Percentiles rank a stretch among this genome's conserved stretches.
Conservation (phyloP, 208 protist species). For the Phytomonas francai region DNA sequence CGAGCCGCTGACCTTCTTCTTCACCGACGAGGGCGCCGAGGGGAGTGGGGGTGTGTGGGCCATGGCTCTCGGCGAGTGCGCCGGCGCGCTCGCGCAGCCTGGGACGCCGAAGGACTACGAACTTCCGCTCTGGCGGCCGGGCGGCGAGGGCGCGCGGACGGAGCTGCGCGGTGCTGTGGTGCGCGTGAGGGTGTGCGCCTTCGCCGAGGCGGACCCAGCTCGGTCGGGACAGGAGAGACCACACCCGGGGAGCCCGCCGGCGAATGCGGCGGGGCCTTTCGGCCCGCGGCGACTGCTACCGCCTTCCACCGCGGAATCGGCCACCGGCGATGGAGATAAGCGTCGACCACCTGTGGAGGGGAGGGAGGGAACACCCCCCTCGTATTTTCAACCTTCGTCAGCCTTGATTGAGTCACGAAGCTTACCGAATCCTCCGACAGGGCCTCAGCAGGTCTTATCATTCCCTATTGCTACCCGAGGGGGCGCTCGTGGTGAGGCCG, state of each 20-base stretch:
- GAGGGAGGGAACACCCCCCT: neutral
- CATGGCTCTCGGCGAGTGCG: constrained; percentile 67
- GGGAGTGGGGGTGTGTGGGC: constrained; percentile 46
- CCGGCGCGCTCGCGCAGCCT: constrained; percentile 32
- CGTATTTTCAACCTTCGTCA: neutral
- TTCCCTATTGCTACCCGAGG: neutral
- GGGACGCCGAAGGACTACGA: constrained; percentile 27
- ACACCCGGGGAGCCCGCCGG: no score
- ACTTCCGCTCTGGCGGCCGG: constrained; percentile 46
- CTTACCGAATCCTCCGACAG: no score
- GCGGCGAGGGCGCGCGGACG: constrained; percentile 11
- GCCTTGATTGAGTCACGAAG: neutral
- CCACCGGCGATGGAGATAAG: neutral
- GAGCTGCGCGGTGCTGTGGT: constrained; percentile 35
- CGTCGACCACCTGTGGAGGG: no score
- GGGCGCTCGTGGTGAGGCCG: neutral
- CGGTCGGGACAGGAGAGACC: neutral
- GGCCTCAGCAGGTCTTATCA: neutral
- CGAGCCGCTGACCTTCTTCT: constrained; percentile 76
- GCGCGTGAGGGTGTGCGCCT: constrained; percentile 43
- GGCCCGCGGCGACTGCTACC: neutral
- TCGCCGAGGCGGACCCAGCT: constrained; percentile 10
- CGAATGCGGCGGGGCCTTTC: no score
- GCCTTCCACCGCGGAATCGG: neutral
- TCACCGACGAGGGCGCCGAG: constrained; percentile 57